Conservation (phyloP, 192 early-diverging fungal genomes). For the Linderina pennispora region DNA sequence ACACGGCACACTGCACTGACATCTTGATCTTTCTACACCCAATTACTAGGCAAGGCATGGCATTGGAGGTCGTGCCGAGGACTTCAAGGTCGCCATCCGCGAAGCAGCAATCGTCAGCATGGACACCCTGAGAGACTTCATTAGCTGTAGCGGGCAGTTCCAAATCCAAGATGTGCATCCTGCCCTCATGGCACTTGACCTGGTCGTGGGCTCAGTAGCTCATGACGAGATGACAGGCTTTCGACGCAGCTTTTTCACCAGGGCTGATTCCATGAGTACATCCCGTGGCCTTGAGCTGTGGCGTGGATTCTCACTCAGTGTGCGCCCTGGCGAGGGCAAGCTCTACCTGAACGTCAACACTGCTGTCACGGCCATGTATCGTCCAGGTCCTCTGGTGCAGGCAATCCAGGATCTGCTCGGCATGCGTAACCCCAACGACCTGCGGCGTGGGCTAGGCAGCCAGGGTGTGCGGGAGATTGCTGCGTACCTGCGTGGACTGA, state of each 20-base stretch:
- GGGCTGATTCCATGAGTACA: conserved; percentile 44
- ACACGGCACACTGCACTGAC: too few species aligned
- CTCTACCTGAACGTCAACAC: conserved; percentile 74
- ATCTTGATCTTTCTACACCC: too few species aligned
- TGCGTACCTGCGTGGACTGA: conserved; percentile 46
- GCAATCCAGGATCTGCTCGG: conserved; percentile 65
- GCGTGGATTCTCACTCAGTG: conserved; percentile 89
- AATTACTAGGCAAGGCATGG: too few species aligned
- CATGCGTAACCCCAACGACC: conserved; percentile 41
- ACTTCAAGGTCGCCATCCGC: conserved; percentile 51
- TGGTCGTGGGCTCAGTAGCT: conserved; percentile 75
- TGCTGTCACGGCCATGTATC: conserved; percentile 61
- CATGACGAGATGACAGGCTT: conserved; percentile 70
- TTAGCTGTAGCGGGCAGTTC: conserved; percentile 7
- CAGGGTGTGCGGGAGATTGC: conserved; percentile 12
- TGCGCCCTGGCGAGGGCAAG: conserved; percentile 65
- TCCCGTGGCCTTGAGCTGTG: conserved; percentile 81
- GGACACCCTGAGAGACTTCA: conserved; percentile 20
- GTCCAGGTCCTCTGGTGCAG: conserved; percentile 62
- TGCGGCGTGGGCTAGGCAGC: conserved; percentile 11
- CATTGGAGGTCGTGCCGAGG: conserved; percentile 41
- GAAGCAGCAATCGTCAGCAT: conserved; percentile 57
- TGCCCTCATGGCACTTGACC: conserved; percentile 70
- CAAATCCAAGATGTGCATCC: conserved; percentile 23
- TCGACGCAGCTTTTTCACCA: conserved; percentile 87